Evolutionary conservation across 2,329 filamentous ascomycete species (phyloP).

Genomic region (Dothideomycetes sp.): DNA sequence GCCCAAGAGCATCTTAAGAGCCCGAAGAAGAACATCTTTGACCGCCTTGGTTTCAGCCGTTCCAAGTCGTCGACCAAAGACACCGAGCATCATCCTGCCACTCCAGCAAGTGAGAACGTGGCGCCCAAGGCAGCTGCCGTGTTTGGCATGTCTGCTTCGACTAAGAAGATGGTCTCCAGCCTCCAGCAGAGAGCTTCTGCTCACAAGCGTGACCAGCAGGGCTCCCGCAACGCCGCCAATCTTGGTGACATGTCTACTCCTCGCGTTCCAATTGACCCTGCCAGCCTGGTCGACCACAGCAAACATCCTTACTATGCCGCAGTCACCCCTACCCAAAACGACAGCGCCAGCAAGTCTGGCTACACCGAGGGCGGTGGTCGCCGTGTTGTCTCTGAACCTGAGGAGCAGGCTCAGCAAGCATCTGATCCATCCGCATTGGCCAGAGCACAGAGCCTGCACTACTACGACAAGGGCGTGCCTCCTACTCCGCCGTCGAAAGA

Average conservation of each 20-base stretch:
- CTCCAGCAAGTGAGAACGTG: conserved; percentile 8
- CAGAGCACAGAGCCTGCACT: conserved; percentile 15
- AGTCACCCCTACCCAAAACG: no score
- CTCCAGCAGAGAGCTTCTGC: conserved; percentile 11
- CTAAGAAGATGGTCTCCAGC: conserved; percentile 7
- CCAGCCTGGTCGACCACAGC: neutral
- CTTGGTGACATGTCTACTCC: neutral
- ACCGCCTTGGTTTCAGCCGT: conserved; percentile 14
- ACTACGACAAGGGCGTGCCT: conserved; percentile 18
- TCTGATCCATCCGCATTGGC: neutral
- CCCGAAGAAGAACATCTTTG: conserved; percentile 30
- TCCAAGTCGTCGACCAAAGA: conserved; percentile 1
- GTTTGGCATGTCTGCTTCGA: conserved; percentile 19
- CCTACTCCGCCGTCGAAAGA: conserved; percentile 34
- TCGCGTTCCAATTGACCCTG: neutral
- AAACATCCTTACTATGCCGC: no score
- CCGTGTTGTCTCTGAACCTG: neutral
- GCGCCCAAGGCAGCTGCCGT: conserved; percentile 25
- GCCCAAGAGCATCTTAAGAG: conserved; percentile 19
- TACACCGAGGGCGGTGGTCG: neutral
- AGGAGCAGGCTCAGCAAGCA: neutral
- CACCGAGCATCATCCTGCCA: neutral
- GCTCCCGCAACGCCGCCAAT: neutral
- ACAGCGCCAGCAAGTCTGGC: neutral
- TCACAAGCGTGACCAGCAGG: neutral